Evolutionary conservation across 192 early-diverging fungal genomes (phyloP), one percentile per base, ranked within the genome.

Genomic region (Rhizophagus sp.): DNA sequence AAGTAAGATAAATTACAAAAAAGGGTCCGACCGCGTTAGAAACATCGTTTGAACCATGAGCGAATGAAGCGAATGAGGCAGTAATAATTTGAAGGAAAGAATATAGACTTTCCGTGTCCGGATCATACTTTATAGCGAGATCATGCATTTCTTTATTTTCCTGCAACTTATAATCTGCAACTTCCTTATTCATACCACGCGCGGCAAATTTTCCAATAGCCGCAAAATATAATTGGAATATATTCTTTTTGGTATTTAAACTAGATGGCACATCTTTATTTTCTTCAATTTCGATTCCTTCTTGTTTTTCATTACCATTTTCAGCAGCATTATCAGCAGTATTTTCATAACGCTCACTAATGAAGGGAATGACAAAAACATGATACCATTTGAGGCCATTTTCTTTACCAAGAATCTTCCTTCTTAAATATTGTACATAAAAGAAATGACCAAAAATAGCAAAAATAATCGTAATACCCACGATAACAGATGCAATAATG

Each of bases 1-100:
- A 96, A 75, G 92, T 89, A 72, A 87, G 82, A 82, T 89, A 96
- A 52, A 96, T 94, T 57, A 92, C 83, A 1, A 94, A 83, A 27
- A 96, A 82, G 19, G 95, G 95, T 57, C 95, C 95, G 70, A 94
- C 90, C 47, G 94, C 95, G 79, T 96, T 96, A 79, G 95, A 90
- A 41, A 96, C 94, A 85, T 96, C 95, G 85, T 96, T 96, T 65
- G 91, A 91, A 69, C 95, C 95, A 87, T 96, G 95, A 30, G 93
- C 88, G 82, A 96, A 96, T 69, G 95, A 96, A 19, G 94, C 92
- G 61, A 96, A 92, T 74, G 91, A 89, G 11, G 95, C 93, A 3
- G 95, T 95, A 73, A 93, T 83, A 76, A 96, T 86, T 81, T 96
- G 95, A 50, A 96, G 86, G 84, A 94, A 92, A 0, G 95, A 92